Evolutionary conservation across 2,329 filamentous ascomycete species (phyloP), one percentile per base, ranked within the genome.

Genomic region (Lachnellula arida): DNA sequence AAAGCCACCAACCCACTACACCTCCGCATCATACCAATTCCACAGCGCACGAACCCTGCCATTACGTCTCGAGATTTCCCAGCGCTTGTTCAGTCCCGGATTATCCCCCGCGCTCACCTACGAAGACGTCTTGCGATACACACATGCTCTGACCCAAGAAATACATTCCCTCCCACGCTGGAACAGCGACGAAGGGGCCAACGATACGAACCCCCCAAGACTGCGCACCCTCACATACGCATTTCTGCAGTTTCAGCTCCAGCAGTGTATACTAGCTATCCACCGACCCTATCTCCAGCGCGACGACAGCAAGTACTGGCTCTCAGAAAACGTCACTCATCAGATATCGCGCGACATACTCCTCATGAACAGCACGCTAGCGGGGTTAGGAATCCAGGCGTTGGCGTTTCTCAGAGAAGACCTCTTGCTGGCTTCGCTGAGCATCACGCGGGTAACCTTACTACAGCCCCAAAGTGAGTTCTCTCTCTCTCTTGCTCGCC

Each of bases 281-380:
- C 81, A 84, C 63, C 80, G 84, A 59, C 80, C 81, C 1, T 85
- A 81, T 65, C 73, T 85, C 32, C 82, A 81, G 64, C 80, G 80
- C 70, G 74, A 76, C 58, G 81, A 83, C 68, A 81, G 81, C 54
- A 81, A 81, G 61, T 84, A 83, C 65, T 81, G 84, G 63, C 81
- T 81, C 64, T 83, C 81, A 1, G 81, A 85, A 61, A 81, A 83
- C 56, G 78, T 84, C 48, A 85, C 84, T 73, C 84, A 84, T 70
- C 84, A 81, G 54, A 80, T 81, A 0, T 81, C 81, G 1, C 76
- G 81, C 35, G 81, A 85, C 60, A 81, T 85, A 63, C 80, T 85
- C 1, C 72, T 84, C n/a, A 74, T 85, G 59, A 80, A 84, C 65
- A 80, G 84, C 66, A 81, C 80, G 62, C 75, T 85, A 34, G 79